Base-by-base conservation (phyloP, 2,329 filamentous ascomycete species). In the Pseudogymnoascus sp. region DNA sequence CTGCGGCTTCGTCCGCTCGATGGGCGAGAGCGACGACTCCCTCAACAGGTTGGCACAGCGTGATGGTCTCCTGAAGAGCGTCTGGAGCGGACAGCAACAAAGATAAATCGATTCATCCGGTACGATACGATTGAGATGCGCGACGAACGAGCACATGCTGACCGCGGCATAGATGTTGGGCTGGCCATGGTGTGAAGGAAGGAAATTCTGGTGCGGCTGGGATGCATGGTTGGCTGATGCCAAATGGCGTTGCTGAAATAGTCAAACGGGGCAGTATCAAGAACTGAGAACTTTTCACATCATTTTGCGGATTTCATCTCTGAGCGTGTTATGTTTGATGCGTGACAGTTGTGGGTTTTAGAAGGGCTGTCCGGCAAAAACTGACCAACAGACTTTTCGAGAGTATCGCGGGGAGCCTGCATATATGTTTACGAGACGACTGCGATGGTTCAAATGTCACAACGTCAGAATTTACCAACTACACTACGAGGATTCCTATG, bases 21-120 rank as follows among this genome's bases (percentile, higher is more conserved):
- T 96, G 86, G 94, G 94, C 76, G 95, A 99, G 90, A 88, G 87
- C 78, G 94, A 99, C 77, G 94, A 99, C 81, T 85, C 89, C 73
- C 79, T 99, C 75, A 99, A 99, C 89, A 84, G 94, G 75, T 84
- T 99, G 74, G 84, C 92, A 70, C 94, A 99, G 86, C 87, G 90
- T 71, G 95, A 99, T 77, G 94, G 94, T 69, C 89, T 96, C 79
- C 78, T 99, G 78, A 97, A 97, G 90, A 89, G 80, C 77, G 94
- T 99, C 77, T 99, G 94, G 94, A 90, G 85, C 80, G 89, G 69
- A 66, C 71, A 68, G 68, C 66, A 59, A 60, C 71, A 72, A 63
- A 58, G 71, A 69, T 73, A 73, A 71, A 68, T 66, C 25, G 65
- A 39, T 68, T 64, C 63, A 67, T 68, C 61, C 62, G 69, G 68